Evolutionary conservation across 495 filamentous ascomycete species (phyloP).

Genomic region (Sabuloglossum arenarium): DNA sequence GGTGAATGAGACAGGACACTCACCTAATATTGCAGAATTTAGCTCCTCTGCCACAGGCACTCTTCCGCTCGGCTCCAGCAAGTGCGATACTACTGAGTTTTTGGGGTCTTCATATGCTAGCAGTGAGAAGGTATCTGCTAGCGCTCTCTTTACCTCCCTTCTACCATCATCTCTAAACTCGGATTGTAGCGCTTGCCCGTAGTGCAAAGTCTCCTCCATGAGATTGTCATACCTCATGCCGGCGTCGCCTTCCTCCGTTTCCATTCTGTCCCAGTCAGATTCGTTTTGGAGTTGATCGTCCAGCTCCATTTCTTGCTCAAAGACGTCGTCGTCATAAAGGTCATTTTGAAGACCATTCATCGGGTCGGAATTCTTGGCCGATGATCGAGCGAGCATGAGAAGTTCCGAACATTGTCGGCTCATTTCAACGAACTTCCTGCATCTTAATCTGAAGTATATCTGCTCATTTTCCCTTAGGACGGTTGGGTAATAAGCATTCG

Average conservation of each 20-base stretch:
- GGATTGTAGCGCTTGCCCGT: constrained; percentile 55
- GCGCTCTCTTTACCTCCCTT: constrained; percentile 44
- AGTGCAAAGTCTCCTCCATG: constrained; percentile 48
- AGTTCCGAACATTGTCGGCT: constrained; percentile 62
- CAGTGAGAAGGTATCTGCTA: constrained; percentile 74
- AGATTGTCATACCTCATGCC: constrained; percentile 30
- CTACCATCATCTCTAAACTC: constrained; percentile 56
- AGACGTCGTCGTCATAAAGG: constrained; percentile 17
- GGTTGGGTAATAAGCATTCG: constrained; percentile 52
- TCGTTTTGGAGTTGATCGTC: constrained; percentile 35
- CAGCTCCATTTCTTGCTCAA: constrained; percentile 61
- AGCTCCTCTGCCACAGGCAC: constrained; percentile 79
- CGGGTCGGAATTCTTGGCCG: constrained; percentile 11
- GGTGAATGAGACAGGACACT: constrained; percentile 10
- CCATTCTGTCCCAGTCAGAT: constrained; percentile 27
- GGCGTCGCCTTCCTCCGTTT: constrained; percentile 25
- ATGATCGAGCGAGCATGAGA: constrained; percentile 12
- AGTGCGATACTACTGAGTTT: constrained; percentile 48
- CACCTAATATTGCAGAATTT: constrained; percentile 86
- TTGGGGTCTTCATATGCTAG: constrained; percentile 71
- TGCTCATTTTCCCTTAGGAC: constrained; percentile 72
- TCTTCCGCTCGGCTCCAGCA: constrained; percentile 56
- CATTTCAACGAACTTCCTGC: constrained; percentile 92
- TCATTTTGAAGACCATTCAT: constrained; percentile 22
- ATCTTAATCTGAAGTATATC: constrained; percentile 77